These are phyloP conservation scores for Mycena galopus DNA, from an alignment of 768 basidiomycete genomes.

Conservation along the genomic window DNA sequence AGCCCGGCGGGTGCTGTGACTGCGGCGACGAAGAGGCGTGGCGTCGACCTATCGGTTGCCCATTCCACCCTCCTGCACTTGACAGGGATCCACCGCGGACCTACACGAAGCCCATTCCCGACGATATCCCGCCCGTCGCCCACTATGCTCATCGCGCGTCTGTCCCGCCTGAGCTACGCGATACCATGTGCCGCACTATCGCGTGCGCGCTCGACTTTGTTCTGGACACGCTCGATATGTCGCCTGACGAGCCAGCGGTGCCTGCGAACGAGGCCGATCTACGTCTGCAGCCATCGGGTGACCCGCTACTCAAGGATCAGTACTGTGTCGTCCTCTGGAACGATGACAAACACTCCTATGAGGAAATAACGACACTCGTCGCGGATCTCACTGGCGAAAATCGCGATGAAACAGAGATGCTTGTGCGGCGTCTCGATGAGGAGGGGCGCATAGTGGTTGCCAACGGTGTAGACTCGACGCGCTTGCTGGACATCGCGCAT, in stretches of 20 bases:
- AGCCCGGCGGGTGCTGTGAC: conserved; percentile 94
- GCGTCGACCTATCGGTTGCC: conserved; percentile 75
- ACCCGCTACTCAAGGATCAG: conserved; percentile 84
- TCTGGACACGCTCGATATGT: conserved; percentile 84
- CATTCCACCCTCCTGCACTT: conserved; percentile 76
- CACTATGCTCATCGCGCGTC: conserved; percentile 69
- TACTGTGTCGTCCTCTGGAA: conserved; percentile 93
- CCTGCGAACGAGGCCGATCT: conserved; percentile 78
- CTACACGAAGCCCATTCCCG: conserved; percentile 55
- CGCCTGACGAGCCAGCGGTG: conserved; percentile 82
- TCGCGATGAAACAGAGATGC: conserved; percentile 67
- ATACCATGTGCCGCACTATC: conserved; percentile 81
- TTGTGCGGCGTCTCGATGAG: conserved; percentile 77
- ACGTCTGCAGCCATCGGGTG: conserved; percentile 78
- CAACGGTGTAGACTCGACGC: conserved; percentile 66
- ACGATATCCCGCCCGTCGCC: conserved; percentile 71
- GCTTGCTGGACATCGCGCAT: conserved; percentile 83
- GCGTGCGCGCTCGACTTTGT: conserved; percentile 86
- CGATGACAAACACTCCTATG: conserved; percentile 96
- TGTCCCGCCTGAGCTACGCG: conserved; percentile 75
- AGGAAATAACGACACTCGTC: conserved; percentile 85
- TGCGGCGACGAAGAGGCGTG: conserved; percentile 95
- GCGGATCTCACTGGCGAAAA: conserved; percentile 64
- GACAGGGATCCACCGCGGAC: conserved; percentile 54
- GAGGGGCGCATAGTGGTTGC: conserved; percentile 87